Evolutionary conservation across 257 asterid species (phyloP).

Genomic region (Echites panduratus): DNA sequence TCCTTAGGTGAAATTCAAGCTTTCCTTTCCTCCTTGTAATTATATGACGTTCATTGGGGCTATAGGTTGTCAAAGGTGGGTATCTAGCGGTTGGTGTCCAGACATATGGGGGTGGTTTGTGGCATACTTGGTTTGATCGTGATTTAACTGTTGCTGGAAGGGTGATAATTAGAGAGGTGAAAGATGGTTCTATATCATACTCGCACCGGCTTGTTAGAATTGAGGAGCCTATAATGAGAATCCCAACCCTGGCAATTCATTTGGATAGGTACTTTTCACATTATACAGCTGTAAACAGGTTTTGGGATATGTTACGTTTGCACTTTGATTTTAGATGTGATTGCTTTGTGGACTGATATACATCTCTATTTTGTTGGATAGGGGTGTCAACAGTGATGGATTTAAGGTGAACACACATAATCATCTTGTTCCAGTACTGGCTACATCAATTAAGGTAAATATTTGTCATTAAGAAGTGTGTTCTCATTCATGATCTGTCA

Average conservation of each 20-base stretch:
- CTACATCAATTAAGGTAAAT: constrained; percentile 83
- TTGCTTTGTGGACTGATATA: not conserved
- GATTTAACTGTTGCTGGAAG: constrained; percentile 91
- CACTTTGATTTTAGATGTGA: not conserved
- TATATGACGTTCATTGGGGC: not conserved
- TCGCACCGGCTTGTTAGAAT: constrained; percentile 67
- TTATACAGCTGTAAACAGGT: not conserved
- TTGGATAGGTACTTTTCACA: constrained; percentile 61
- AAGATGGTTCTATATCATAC: constrained; percentile 56
- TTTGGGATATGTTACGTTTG: not conserved
- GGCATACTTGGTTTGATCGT: constrained; percentile 99
- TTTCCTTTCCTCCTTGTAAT: not conserved
- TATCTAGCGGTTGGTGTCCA: constrained; percentile 92
- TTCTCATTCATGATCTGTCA: not conserved
- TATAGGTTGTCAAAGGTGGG: constrained; percentile 85
- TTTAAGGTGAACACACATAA: constrained; percentile 77
- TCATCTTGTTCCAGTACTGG: constrained; percentile 89
- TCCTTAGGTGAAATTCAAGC: not conserved
- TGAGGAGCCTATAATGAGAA: constrained; percentile 88
- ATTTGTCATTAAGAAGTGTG: not conserved
- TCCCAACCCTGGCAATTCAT: constrained; percentile 94
- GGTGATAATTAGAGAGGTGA: constrained; percentile 52
- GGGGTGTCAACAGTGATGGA: constrained; percentile 77
- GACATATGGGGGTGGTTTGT: constrained; percentile 90
- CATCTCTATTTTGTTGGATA: constrained; percentile 25